Evolutionary conservation across 306 rosid genomes (phyloP).

Genomic region (Luffa aegyptiaca): DNA sequence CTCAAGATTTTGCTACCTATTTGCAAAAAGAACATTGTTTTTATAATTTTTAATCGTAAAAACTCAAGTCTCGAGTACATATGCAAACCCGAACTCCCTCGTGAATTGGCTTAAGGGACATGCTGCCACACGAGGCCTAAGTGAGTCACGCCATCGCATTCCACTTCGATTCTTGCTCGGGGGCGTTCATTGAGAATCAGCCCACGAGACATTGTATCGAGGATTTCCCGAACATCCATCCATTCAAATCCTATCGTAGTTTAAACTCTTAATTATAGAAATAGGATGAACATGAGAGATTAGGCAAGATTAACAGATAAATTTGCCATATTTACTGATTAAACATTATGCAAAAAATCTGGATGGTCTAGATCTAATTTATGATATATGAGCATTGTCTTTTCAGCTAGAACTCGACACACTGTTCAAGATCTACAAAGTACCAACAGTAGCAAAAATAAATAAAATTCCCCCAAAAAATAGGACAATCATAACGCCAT

Average conservation of each 20-base stretch:
- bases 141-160: neutral
- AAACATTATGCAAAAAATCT: neutral
- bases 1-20: neutral
- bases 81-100: neutral
- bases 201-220: neutral
- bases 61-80: neutral
- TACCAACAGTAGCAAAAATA: neutral
- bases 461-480: neutral
- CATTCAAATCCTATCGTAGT: neutral
- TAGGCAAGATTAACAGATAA: neutral
- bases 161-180: neutral
- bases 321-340: neutral
- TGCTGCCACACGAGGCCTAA: neutral
- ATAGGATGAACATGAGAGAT: neutral
- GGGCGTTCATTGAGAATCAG: neutral
- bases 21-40: neutral
- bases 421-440: slow-evolving; percentile 7
- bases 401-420: neutral
- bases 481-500: neutral
- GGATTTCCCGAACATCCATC: neutral
- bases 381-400: neutral
- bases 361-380: neutral
- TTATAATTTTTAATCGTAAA: neutral
- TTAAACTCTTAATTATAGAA: neutral
- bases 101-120: neutral